phyloP scores from a whole-genome alignment of 345 rosid genomes.

The Populus davidiana region DNA sequence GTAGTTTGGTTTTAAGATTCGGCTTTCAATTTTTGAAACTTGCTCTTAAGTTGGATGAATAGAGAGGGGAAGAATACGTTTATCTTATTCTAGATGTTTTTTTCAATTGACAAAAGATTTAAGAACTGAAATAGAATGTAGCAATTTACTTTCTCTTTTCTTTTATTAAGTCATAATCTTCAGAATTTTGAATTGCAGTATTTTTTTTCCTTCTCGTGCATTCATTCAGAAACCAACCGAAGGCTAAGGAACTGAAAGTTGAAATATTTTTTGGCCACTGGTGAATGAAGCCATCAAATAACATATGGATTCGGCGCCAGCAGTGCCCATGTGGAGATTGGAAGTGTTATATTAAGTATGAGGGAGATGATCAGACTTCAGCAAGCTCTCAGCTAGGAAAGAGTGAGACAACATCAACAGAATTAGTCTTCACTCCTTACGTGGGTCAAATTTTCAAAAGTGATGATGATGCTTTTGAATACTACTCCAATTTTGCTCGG shows the following conservation, averaged over 20 bases:
- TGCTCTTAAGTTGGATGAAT: too few species aligned
- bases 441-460: conserved; percentile 82
- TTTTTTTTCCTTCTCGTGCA: background rate
- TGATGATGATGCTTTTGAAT: conserved; percentile 81
- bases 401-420: conserved; percentile 49
- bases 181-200: background rate
- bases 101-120: too few species aligned
- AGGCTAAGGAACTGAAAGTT: conserved; percentile 15
- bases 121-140: background rate
- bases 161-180: background rate
- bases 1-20: background rate
- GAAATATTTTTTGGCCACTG: conserved; percentile 23
- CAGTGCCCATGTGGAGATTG: conserved; percentile 96
- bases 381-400: conserved; percentile 45
- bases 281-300: conserved; percentile 56
- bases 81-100: too few species aligned
- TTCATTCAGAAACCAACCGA: conserved; percentile 16
- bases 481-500: conserved; percentile 77
- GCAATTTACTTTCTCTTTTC: background rate
- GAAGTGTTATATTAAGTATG: conserved; percentile 71
- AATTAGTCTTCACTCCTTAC: conserved; percentile 63
- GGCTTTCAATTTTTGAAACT: background rate
- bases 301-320: conserved; percentile 83
- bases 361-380: conserved; percentile 61
- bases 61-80: too few species aligned